These are phyloP conservation scores for Quercus mongolica DNA, from an alignment of 306 rosid species.

Conservation along the genomic window DNA sequence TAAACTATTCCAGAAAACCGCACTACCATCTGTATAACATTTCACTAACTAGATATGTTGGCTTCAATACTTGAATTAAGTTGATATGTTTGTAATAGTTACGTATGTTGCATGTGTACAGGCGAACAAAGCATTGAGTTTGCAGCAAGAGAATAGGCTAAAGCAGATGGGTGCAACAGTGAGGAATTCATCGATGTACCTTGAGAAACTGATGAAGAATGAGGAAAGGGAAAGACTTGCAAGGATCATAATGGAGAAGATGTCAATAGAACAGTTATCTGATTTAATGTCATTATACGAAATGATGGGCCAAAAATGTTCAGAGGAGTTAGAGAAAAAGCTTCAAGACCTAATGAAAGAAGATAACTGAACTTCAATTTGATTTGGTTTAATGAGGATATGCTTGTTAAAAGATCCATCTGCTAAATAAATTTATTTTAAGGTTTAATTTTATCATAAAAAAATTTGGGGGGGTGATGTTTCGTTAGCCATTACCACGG, in stretches of 20 bases:
- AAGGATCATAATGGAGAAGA: slow-evolving; percentile 20
- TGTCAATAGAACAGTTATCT: slow-evolving; percentile 31
- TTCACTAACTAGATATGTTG: background rate
- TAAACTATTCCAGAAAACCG: too few species aligned
- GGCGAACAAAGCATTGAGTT: slow-evolving; percentile 21
- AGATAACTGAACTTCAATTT: background rate
- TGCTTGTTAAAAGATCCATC: too few species aligned
- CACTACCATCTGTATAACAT: background rate
- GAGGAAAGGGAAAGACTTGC: slow-evolving; percentile 29
- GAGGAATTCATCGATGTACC: slow-evolving; percentile 25
- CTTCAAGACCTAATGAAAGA: slow-evolving; percentile 15
- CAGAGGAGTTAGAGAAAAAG: slow-evolving; percentile 15
- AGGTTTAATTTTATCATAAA: too few species aligned
- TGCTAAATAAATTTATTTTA: too few species aligned
- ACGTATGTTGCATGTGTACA: slow-evolving; percentile 1
- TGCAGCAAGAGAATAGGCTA: slow-evolving; percentile 36
- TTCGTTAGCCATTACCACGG: too few species aligned
- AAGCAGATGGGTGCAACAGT: slow-evolving; percentile 35
- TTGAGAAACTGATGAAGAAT: slow-evolving; percentile 12
- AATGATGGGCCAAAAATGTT: slow-evolving; percentile 22
- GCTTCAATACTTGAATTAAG: background rate
- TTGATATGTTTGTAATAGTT: background rate
- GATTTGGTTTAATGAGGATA: too few species aligned
- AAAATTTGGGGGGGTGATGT: too few species aligned
- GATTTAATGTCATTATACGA: slow-evolving; percentile 16